Percentiles rank a stretch among this genome's conserved stretches.
phyloP scores from a whole-genome alignment of 345 rosid species.

The Euphorbia tirucalli region DNA sequence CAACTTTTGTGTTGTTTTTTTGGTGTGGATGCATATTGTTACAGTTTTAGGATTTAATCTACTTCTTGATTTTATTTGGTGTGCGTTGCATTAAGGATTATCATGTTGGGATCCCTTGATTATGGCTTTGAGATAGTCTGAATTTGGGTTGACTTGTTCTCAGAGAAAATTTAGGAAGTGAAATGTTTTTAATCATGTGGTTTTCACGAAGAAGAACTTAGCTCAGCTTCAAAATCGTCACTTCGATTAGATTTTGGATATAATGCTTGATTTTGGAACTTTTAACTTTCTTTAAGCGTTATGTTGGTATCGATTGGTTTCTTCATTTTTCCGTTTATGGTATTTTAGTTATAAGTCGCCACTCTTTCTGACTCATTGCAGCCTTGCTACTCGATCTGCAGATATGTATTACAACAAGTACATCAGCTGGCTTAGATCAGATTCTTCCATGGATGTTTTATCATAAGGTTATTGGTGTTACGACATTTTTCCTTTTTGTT shows the following conservation, averaged over 20 bases:
- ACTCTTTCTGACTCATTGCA: not conserved
- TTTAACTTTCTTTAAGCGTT: not conserved
- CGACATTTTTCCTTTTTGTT: slow-evolving; percentile 75
- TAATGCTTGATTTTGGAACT: not conserved
- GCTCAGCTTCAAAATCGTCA: not conserved
- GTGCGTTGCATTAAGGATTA: not conserved
- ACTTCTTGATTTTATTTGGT: not conserved
- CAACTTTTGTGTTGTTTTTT: not conserved
- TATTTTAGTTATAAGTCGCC: not conserved
- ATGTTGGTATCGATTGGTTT: not conserved
- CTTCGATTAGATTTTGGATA: too few relatives aligned
- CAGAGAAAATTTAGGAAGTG: not conserved
- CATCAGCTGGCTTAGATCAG: slow-evolving; percentile 86
- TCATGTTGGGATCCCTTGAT: not conserved
- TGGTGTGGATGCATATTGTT: not conserved
- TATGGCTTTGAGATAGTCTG: not conserved
- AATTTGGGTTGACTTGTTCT: slow-evolving; percentile 6
- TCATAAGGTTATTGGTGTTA: slow-evolving; percentile 86
- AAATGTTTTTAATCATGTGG: too few relatives aligned
- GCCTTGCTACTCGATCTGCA: slow-evolving; percentile 17
- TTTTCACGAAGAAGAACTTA: not conserved
- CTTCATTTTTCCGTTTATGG: not conserved
- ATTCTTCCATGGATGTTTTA: slow-evolving; percentile 81
- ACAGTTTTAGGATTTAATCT: slow-evolving; percentile 13
- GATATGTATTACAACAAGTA: slow-evolving; percentile 87